These are phyloP conservation scores for Dalechampia spathulata DNA, from an alignment of 441 rosid genomes.

Conservation along the genomic window DNA sequence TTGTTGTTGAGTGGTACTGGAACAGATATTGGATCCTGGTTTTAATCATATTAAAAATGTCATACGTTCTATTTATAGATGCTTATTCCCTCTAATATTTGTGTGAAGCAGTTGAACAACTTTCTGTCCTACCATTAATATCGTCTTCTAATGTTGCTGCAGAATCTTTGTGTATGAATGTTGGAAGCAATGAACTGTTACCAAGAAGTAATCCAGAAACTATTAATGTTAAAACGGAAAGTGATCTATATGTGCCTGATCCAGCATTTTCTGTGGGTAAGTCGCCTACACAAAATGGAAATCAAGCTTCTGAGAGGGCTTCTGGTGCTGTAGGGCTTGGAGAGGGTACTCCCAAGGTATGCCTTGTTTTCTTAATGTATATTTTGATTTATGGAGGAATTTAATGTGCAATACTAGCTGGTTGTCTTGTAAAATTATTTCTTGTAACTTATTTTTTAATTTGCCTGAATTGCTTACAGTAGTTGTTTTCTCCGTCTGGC, in stretches of 20 bases:
- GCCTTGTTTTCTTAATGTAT: constrained; percentile 5
- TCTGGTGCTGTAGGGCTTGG: constrained; percentile 73
- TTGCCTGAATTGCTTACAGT: not conserved
- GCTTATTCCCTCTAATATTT: not conserved
- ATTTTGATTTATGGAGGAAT: not conserved
- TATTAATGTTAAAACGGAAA: constrained; percentile 30
- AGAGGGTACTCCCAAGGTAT: constrained; percentile 94
- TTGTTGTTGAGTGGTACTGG: not conserved
- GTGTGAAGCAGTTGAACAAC: constrained; percentile 22
- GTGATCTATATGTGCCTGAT: constrained; percentile 30
- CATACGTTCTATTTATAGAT: not conserved
- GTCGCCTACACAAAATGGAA: constrained; percentile 44
- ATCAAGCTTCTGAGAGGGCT: constrained; percentile 33
- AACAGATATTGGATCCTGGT: not conserved
- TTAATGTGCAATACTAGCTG: not conserved
- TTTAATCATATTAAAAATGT: not conserved
- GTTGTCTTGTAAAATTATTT: not conserved
- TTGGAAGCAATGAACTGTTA: constrained; percentile 22
- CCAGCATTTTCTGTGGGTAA: constrained; percentile 46
- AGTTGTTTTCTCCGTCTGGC: constrained; percentile 19
- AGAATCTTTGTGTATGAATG: constrained; percentile 28
- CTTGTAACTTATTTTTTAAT: not conserved
- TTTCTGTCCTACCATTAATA: constrained; percentile 15
- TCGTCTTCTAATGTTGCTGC: constrained; percentile 23
- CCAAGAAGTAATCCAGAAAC: constrained; percentile 25